Conservation (phyloP, 139 green algal genomes). For the Chlamydomonas sp. region DNA sequence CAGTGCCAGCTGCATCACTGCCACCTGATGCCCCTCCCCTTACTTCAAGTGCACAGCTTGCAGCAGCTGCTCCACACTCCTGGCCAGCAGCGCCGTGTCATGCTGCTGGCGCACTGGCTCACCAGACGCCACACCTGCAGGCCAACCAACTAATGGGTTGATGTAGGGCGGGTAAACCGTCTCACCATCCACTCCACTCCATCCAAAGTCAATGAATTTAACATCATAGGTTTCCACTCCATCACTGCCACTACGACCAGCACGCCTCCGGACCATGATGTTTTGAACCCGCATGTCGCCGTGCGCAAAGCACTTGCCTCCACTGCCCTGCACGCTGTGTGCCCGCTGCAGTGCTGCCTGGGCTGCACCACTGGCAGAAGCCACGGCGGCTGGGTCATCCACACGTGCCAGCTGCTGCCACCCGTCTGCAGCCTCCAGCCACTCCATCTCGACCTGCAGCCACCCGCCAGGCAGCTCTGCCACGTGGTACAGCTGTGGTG, state of each 20-base stretch:
- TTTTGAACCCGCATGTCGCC: conserved; percentile 6
- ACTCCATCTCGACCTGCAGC: not conserved
- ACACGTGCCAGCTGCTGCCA: not conserved
- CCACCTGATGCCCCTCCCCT: too few species aligned
- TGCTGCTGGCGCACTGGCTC: conserved; percentile 15
- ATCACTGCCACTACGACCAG: not conserved
- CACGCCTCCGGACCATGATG: not conserved
- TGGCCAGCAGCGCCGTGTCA: conserved; percentile 10
- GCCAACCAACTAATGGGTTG: conserved; percentile 13
- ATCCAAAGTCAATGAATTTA: conserved; percentile 39
- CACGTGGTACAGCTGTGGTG: not conserved
- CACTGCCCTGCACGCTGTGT: not conserved
- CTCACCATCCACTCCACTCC: conserved; percentile 13
- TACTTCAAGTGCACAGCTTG: too few species aligned
- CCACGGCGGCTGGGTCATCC: not conserved
- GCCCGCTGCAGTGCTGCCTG: not conserved
- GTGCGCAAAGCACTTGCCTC: not conserved
- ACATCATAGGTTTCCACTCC: not conserved
- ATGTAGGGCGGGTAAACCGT: conserved; percentile 25
- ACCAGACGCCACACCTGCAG: conserved; percentile 2
- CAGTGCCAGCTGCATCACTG: too few species aligned
- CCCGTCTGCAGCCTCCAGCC: not conserved
- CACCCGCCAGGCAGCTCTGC: not conserved
- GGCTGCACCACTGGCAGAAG: not conserved
- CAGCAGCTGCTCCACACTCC: not conserved